Base-by-base conservation (phyloP, 148 eudicot genomes). In the Pouteria glomerata region DNA sequence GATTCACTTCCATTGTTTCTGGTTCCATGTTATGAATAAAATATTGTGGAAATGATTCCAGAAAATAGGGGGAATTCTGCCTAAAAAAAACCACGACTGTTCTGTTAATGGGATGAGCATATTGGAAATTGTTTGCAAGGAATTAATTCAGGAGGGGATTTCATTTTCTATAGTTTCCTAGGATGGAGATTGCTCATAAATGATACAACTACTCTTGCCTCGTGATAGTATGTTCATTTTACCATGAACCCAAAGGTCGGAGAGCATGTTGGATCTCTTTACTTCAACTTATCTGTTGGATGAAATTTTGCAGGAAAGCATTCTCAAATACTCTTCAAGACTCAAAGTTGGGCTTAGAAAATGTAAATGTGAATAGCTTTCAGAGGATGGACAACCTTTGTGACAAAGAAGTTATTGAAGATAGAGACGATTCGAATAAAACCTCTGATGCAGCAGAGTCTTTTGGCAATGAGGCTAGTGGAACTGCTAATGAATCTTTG, bases 391-490 rank as follows among this genome's bases (percentile, higher is more conserved):
- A 50, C 58, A 30, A 71, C 35, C 58, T 51, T 72, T 35, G 51
- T 62, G 78, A 71, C 34, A 57, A 73, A 52, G 68, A 75, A 39
- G 85, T 81, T 42, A 76, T 77, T 69, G 71, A 59, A 47, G 81
- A 79, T 61, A 74, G 79, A 67, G 73, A 66, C 24, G 76, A 47
- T 48, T 63, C 67, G 41, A 74, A 68, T 56, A 74, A 74, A 72
- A 69, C 55, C 31, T 71, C 58, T 64, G 61, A 4, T 56, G 73
- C 72, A 29, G 34, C 19, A 63, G 74, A 63, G 16, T 29, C 29
- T 45, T 62, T 44, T 35, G 68, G 56, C 31, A 58, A 57, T 69
- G 74, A 73, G 63, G 63, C 48, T 19, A 66, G 27, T 71, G 62
- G 52, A 39, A 73, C 71, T 60, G 48, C 63, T 69, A 59, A 59